These are phyloP conservation scores for Rhytidhysteron rufulum DNA, from an alignment of 2,329 filamentous ascomycete genomes.

Conservation along the genomic window DNA sequence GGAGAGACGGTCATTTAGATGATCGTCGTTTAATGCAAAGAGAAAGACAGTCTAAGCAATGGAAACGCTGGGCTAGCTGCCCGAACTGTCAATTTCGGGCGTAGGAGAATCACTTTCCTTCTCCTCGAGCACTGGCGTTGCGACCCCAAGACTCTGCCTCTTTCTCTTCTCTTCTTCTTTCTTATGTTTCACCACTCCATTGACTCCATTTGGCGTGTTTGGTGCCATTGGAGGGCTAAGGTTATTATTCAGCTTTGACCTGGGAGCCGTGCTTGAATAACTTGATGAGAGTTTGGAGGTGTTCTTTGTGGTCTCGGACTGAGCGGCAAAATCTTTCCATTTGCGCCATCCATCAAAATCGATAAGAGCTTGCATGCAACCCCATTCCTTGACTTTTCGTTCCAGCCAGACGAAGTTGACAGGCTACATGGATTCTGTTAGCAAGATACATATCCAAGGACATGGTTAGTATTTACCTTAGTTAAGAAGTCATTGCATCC, in stretches of 20 bases:
- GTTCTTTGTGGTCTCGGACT: constrained; percentile 34
- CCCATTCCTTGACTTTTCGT: constrained; percentile 98
- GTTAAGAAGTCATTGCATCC: constrained; percentile 98
- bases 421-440: constrained; percentile 53
- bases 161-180: constrained; percentile 4
- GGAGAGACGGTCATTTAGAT: too few relatives aligned
- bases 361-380: constrained; percentile 98
- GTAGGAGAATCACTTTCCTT: neutral
- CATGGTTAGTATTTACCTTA: constrained; percentile 60
- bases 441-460: neutral
- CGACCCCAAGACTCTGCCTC: constrained; percentile 1
- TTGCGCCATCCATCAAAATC: constrained; percentile 97
- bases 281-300: constrained; percentile 30
- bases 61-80: too few relatives aligned
- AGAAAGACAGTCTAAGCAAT: too few relatives aligned
- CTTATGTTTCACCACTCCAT: constrained; percentile 1
- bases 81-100: neutral
- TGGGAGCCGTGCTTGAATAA: constrained; percentile 28
- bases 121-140: constrained; percentile 2
- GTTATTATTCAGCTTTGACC: constrained; percentile 11
- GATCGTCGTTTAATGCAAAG: too few relatives aligned
- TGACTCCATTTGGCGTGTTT: neutral
- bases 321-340: constrained; percentile 75
- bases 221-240: constrained; percentile 12
- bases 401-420: constrained; percentile 98